A percentile compares a stretch with the other conserved stretches of the same genome.
Evolutionary conservation across 495 filamentous ascomycete species (phyloP).

Genomic region (Thozetella sp.): DNA sequence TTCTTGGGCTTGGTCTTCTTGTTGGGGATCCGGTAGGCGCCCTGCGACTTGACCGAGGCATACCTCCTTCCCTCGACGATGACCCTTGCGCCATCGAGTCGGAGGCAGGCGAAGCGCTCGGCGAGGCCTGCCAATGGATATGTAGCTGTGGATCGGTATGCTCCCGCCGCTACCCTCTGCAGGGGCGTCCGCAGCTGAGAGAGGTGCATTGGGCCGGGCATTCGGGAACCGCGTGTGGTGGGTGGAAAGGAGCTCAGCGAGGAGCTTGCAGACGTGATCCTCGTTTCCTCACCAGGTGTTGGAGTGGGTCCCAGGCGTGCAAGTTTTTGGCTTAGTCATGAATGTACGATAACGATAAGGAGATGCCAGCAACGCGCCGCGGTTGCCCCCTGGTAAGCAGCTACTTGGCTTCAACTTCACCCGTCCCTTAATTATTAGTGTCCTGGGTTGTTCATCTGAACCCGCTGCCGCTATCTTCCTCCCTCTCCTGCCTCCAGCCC

Average conservation of each 20-base stretch:
- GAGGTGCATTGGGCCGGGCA: conserved; percentile 43
- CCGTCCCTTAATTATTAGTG: background rate
- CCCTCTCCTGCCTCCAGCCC: background rate
- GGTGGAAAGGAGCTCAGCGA: background rate
- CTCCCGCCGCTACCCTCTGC: conserved; percentile 38
- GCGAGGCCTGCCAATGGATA: conserved; percentile 8
- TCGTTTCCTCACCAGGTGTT: background rate
- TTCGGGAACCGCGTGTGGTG: background rate
- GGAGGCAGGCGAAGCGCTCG: conserved; percentile 23
- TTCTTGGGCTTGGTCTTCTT: conserved; percentile 92
- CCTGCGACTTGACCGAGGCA: conserved; percentile 85
- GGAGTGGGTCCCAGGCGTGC: conserved; percentile 7
- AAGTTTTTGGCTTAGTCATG: conserved; percentile 50
- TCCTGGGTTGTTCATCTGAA: background rate
- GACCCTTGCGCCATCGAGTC: conserved; percentile 18
- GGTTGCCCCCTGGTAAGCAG: background rate
- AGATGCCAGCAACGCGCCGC: background rate
- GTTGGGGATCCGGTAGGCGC: conserved; percentile 77
- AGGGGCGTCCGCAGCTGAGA: conserved; percentile 54
- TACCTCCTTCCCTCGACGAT: conserved; percentile 58
- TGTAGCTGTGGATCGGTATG: background rate
- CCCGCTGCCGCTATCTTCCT: background rate
- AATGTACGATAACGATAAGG: conserved; percentile 29
- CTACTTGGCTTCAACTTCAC: background rate
- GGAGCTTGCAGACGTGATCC: conserved; percentile 4